Evolutionary conservation across 495 filamentous ascomycete genomes (phyloP).

Genomic region (Lentithecium fluviatile): DNA sequence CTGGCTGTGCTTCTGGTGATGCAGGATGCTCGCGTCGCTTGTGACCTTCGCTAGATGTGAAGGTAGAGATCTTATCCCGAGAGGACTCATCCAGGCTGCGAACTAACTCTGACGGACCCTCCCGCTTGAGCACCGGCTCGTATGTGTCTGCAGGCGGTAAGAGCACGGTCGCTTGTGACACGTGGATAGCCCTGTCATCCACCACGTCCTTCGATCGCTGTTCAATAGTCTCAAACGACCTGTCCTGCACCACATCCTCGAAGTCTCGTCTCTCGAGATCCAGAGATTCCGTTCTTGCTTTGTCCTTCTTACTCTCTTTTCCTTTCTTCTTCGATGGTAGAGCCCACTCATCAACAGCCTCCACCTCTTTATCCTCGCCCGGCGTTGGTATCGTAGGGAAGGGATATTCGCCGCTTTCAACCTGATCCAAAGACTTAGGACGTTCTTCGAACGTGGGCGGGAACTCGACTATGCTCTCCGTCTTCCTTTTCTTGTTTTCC

Average conservation of each 20-base stretch:
- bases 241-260: neutral
- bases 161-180: conserved; percentile 12
- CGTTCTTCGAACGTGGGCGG: conserved; percentile 17
- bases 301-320: conserved; percentile 30
- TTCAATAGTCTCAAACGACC: neutral
- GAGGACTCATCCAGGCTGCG: neutral
- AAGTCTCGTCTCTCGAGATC: conserved; percentile 1
- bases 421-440: neutral
- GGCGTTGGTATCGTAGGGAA: conserved; percentile 3
- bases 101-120: neutral
- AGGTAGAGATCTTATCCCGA: conserved; percentile 17
- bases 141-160: neutral
- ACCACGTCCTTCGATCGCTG: neutral
- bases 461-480: neutral
- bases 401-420: conserved; percentile 15
- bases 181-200: conserved; percentile 3
- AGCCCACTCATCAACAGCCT: conserved; percentile 10
- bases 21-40: conserved; percentile 37
- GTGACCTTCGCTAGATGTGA: conserved; percentile 31
- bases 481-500: neutral
- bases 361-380: neutral
- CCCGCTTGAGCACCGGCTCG: neutral
- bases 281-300: conserved; percentile 6
- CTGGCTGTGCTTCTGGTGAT: conserved; percentile 20
- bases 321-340: conserved; percentile 33